These are phyloP conservation scores for Aspergillus diversus DNA, from an alignment of 495 filamentous ascomycete genomes.

Conservation along the genomic window DNA sequence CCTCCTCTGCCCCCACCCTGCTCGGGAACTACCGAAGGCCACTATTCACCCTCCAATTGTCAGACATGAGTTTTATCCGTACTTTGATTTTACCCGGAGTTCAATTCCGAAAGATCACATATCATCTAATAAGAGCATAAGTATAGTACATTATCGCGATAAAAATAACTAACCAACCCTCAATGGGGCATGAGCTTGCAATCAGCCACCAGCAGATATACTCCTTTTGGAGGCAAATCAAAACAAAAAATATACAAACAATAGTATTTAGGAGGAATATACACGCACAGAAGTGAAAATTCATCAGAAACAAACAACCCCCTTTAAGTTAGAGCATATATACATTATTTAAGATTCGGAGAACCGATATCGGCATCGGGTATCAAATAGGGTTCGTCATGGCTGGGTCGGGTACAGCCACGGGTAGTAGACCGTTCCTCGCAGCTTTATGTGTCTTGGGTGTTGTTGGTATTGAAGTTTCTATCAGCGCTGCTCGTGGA, in stretches of 20 bases:
- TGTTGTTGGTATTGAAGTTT: constrained; percentile 21
- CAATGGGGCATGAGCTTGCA: not conserved
- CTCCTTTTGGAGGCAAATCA: not conserved
- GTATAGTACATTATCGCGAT: not conserved
- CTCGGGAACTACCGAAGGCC: too few relatives aligned
- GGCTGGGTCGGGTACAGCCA: constrained; percentile 39
- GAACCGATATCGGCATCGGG: not conserved
- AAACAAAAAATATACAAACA: constrained; percentile 3
- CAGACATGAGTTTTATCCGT: too few relatives aligned
- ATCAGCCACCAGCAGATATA: not conserved
- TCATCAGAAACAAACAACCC: constrained; percentile 4
- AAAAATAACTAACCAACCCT: not conserved
- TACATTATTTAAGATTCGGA: constrained; percentile 5
- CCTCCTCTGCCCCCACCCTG: too few relatives aligned
- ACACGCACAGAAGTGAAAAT: not conserved
- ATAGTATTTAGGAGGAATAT: not conserved
- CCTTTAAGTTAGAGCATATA: constrained; percentile 16
- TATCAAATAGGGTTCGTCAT: constrained; percentile 51
- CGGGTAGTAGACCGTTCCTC: constrained; percentile 19
- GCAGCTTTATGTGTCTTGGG: constrained; percentile 13
- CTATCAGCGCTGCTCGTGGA: constrained; percentile 11
- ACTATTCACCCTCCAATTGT: too few relatives aligned
- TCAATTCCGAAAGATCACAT: not conserved
- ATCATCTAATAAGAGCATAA: not conserved
- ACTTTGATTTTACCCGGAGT: not conserved